These are phyloP conservation scores for Marasmius fiardii DNA, from an alignment of 1,284 basidiomycete genomes.

Conservation along the genomic window DNA sequence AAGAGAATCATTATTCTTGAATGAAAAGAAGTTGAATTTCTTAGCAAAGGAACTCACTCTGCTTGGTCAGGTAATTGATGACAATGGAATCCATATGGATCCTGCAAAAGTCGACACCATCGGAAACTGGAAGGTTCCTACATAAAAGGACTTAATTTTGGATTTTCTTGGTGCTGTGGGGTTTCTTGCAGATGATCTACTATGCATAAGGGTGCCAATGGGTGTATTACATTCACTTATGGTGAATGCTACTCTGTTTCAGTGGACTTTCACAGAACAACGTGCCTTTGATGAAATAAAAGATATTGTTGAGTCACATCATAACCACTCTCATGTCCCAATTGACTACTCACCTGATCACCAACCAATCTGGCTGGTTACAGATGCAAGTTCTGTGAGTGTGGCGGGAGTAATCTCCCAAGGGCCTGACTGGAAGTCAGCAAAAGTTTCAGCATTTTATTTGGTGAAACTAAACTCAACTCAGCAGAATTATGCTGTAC, in stretches of 20 bases:
- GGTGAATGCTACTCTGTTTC: conserved; percentile 14
- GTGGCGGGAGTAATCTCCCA: conserved; percentile 20
- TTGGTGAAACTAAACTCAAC: conserved; percentile 25
- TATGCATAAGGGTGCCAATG: conserved; percentile 19
- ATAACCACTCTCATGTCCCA: conserved; percentile 15
- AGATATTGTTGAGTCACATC: conserved; percentile 9
- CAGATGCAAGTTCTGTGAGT: conserved; percentile 19
- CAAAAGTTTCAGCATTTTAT: conserved; percentile 22
- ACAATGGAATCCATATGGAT: conserved; percentile 26
- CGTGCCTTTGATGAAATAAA: conserved; percentile 26
- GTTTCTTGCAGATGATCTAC: conserved; percentile 21
- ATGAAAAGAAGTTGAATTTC: conserved; percentile 23
- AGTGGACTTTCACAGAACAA: conserved; percentile 24
- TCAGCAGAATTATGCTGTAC: conserved; percentile 17
- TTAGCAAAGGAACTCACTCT: conserved; percentile 19
- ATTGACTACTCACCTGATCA: conserved; percentile 18
- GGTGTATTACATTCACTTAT: conserved; percentile 21
- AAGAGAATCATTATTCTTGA: conserved; percentile 20
- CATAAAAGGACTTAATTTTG: conserved; percentile 11
- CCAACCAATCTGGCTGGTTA: conserved; percentile 20
- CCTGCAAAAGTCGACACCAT: conserved; percentile 25
- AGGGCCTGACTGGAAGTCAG: conserved; percentile 17
- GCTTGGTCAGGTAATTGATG: conserved; percentile 22
- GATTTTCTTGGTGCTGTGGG: conserved; percentile 23
- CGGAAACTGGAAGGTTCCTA: conserved; percentile 20